These are phyloP conservation scores for Zanthoxylum bungeanum DNA, from an alignment of 345 rosid genomes.

Conservation along the genomic window DNA sequence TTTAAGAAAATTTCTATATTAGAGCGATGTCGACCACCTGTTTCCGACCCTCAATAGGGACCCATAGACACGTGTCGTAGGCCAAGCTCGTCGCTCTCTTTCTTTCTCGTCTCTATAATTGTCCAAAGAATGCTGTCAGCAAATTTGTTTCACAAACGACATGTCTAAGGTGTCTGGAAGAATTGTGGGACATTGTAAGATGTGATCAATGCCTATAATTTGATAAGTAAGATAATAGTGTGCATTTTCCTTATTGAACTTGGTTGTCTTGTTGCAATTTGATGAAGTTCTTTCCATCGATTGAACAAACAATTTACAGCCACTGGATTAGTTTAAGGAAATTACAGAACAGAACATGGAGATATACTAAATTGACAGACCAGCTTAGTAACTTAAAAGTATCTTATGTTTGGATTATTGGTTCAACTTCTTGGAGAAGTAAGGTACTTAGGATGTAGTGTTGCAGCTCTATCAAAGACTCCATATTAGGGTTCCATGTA, in stretches of 20 bases:
- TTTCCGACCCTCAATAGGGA: too few species aligned
- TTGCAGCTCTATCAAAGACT: background rate
- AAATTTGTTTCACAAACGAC: too few species aligned
- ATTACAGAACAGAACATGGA: background rate
- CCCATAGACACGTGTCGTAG: too few species aligned
- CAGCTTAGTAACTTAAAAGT: background rate
- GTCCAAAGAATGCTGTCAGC: background rate
- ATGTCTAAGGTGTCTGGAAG: background rate
- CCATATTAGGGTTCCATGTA: background rate
- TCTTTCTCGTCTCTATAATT: background rate
- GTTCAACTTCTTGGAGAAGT: background rate
- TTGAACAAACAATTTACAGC: too few species aligned
- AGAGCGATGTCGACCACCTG: too few species aligned
- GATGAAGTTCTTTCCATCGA: background rate
- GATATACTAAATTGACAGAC: background rate
- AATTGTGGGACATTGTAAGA: background rate
- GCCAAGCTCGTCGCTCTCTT: background rate
- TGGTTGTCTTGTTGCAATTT: too few species aligned
- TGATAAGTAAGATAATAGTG: background rate
- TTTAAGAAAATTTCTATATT: too few species aligned
- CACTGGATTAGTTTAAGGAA: too few species aligned
- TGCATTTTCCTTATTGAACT: too few species aligned
- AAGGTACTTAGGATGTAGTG: background rate
- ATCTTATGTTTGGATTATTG: background rate
- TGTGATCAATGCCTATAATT: background rate